A percentile compares a stretch with the other conserved stretches of the same genome.
Conservation (phyloP, 129 eudicot genomes). For the Tagetes erecta region DNA sequence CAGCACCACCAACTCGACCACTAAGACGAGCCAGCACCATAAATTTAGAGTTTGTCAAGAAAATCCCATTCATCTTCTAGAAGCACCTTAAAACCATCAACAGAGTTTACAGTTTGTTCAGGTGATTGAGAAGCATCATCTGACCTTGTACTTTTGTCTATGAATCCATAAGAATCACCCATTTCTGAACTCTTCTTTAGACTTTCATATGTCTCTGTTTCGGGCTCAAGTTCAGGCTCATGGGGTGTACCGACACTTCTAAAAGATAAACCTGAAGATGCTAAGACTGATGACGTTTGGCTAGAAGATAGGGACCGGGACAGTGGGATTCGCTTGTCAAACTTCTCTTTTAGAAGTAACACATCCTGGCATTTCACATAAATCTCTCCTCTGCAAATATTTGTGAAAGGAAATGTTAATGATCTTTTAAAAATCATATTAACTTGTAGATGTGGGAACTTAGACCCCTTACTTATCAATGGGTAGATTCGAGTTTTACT, state of each 20-base stretch:
- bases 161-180: constrained; percentile 26
- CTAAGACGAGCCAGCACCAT: neutral
- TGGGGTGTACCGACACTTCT: constrained; percentile 32
- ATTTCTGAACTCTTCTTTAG: constrained; percentile 23
- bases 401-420: neutral
- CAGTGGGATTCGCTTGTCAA: constrained; percentile 55
- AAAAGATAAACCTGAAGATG: constrained; percentile 54
- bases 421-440: neutral
- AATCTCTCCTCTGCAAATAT: constrained; percentile 76
- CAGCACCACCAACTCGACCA: too few relatives aligned
- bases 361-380: constrained; percentile 80
- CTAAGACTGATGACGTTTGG: constrained; percentile 44
- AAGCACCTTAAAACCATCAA: constrained; percentile 32
- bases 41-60: neutral
- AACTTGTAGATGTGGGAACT: neutral
- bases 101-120: neutral
- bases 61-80: constrained; percentile 77
- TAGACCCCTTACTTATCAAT: neutral
- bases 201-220: constrained; percentile 23
- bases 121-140: constrained; percentile 1
- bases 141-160: constrained; percentile 14
- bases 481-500: neutral
- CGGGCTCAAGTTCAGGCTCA: constrained; percentile 10
- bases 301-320: constrained; percentile 50
- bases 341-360: constrained; percentile 61